Evolutionary conservation across 1,139 yeast genomes (phyloP), one percentile per base, ranked within the genome.

Genomic region (Scheffersomyces quercinus): DNA sequence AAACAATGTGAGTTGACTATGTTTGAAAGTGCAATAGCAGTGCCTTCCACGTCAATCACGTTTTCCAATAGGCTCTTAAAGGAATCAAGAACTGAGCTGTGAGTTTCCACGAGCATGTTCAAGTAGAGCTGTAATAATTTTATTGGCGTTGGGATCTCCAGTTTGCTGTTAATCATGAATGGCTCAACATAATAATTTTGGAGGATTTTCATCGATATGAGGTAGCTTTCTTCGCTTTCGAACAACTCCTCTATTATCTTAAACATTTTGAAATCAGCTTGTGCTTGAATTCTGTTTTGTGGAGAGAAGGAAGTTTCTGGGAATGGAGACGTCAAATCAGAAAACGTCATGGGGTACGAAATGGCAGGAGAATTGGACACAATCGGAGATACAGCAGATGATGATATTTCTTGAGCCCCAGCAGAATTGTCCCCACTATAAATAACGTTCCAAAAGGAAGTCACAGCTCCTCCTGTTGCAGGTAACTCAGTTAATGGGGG

Each of bases 141-240:
- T 4, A 65, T 48, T 1, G 67, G 68, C 11, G 64, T 52, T 11
- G 68, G 67, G 3, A 60, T 49, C 36, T 66, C 68, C 26, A 5
- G 26, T 4, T 54, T 47, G 2, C 49, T 42, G 13, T 50, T 51
- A 16, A 52, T 55, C 26, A 60, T 48, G 30, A 72, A 51, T 4
- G 73, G 67, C 24, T 65, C 68, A 5, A 73, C 50, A 50, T 75
- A 76, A 42, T 57, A 67, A 28, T 54, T 65, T 4, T 67, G 60
- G 10, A 80, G 58, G 43, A 76, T 56, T 32, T 64, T 64, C 37
- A 81, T 55, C 2, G 76, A 72, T 32, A 66, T 62, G 12, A 78
- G 56, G 49, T 78, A 81, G 1, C 59, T 62, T 26, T 65, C 66
- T 54, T 81, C 85, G 13, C 79, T 78, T 8, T 66, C 68, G 0